Conservation (phyloP, 192 early-diverging fungal species). For the Coemansia sp. region DNA sequence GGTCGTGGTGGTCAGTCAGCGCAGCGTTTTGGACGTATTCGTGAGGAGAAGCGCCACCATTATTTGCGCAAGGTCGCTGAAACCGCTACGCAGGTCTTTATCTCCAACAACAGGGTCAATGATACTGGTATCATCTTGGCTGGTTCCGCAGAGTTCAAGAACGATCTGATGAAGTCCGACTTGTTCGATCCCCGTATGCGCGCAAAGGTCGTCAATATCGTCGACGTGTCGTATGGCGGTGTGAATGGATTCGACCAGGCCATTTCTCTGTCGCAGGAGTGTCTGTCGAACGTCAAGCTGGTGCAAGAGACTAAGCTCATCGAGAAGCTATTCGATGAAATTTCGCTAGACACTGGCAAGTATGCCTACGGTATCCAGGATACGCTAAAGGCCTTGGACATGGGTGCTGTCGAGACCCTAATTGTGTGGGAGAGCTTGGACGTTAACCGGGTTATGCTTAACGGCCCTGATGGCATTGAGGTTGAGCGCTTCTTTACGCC, state of each 20-base stretch:
- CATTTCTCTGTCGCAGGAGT: slow-evolving; percentile 89
- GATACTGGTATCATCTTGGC: slow-evolving; percentile 83
- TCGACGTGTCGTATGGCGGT: slow-evolving; percentile 98
- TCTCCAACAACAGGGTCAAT: slow-evolving; percentile 82
- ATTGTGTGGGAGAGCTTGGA: slow-evolving; percentile 98
- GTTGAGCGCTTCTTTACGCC: slow-evolving; percentile 76
- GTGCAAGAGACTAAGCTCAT: slow-evolving; percentile 99
- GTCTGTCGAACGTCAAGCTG: slow-evolving; percentile 95
- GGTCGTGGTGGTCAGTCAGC: slow-evolving; percentile 99
- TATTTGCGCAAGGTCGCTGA: slow-evolving; percentile 99
- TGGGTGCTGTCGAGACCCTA: slow-evolving; percentile 98
- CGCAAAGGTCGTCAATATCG: slow-evolving; percentile 87
- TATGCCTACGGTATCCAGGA: slow-evolving; percentile 95
- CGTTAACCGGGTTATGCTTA: slow-evolving; percentile 73
- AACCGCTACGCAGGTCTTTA: slow-evolving; percentile 93
- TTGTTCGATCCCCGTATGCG: slow-evolving; percentile 92
- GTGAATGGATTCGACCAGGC: slow-evolving; percentile 99
- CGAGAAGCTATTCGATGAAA: slow-evolving; percentile 94
- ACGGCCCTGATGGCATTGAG: slow-evolving; percentile 71
- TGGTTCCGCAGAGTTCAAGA: slow-evolving; percentile 99
- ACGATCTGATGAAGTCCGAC: slow-evolving; percentile 92
- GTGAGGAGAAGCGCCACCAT: slow-evolving; percentile 98
- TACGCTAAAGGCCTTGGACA: slow-evolving; percentile 92
- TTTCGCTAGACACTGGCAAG: slow-evolving; percentile 95
- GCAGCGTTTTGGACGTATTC: slow-evolving; percentile 98